A percentile compares a stretch with the other conserved stretches of the same genome.
These are phyloP conservation scores for Miamiensis avidus DNA, from an alignment of 169 alveolate species.

Conservation along the genomic window DNA sequence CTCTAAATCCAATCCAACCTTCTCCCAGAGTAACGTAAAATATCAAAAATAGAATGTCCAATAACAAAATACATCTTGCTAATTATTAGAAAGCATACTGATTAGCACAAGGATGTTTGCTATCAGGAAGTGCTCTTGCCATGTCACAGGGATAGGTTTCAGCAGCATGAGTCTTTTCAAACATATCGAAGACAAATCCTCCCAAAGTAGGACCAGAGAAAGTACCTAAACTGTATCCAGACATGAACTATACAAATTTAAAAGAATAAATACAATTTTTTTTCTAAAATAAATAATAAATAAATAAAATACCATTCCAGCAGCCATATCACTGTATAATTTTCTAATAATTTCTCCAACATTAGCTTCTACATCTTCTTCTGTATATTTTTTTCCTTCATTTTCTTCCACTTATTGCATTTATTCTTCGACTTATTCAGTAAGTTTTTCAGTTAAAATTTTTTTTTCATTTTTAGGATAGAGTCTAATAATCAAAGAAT, in stretches of 20 bases:
- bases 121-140: neutral
- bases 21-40: neutral
- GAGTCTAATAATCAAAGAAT: too few relatives aligned
- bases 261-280: too few relatives aligned
- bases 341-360: neutral
- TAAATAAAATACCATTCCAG: neutral
- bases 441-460: neutral
- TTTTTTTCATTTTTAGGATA: neutral
- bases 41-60: too few relatives aligned
- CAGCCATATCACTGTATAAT: neutral
- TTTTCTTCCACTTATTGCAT: neutral
- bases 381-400: neutral
- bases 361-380: neutral
- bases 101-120: neutral
- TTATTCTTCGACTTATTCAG: neutral
- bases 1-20: neutral
- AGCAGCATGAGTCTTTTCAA: neutral
- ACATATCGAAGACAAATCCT: neutral
- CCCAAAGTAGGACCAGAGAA: neutral
- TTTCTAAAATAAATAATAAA: too few relatives aligned
- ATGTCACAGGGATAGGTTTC: neutral
- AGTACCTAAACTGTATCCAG: neutral
- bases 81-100: neutral
- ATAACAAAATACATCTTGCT: neutral
- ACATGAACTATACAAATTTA: neutral